Evolutionary conservation across 1,284 basidiomycete species (phyloP).

Genomic region (Melampsora americana): DNA sequence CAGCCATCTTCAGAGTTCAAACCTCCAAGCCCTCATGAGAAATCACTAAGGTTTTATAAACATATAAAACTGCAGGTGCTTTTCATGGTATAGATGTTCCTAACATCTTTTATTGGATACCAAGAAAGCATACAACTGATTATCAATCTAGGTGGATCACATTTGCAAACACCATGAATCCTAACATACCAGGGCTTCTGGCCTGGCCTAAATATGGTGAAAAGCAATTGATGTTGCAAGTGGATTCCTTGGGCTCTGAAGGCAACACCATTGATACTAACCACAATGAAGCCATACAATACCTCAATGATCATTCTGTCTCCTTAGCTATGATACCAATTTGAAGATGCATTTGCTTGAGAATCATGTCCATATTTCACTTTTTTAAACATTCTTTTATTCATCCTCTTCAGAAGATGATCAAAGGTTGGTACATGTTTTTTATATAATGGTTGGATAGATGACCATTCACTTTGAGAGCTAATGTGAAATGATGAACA

Average conservation of each 20-base stretch:
- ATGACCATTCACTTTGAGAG: no score
- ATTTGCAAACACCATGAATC: conserved; percentile 1
- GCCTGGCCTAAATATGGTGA: background rate
- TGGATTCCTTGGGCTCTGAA: background rate
- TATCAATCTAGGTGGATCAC: conserved; percentile 13
- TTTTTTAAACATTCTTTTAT: no score
- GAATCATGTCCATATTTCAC: no score
- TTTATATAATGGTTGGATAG: no score
- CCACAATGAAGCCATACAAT: background rate
- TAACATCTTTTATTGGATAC: background rate
- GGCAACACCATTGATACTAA: background rate
- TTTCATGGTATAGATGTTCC: conserved; percentile 7
- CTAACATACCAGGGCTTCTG: background rate
- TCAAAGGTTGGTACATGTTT: no score
- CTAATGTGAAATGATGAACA: no score
- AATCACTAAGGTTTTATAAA: no score
- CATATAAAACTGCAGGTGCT: no score
- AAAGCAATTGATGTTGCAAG: background rate
- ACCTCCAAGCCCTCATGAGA: no score
- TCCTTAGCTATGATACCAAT: background rate
- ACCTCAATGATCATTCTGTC: background rate
- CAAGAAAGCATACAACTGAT: background rate
- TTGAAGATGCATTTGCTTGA: no score
- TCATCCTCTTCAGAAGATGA: no score
- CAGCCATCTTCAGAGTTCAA: no score